A percentile compares a stretch with the other conserved stretches of the same genome.
phyloP scores from a whole-genome alignment of 1,284 basidiomycete genomes.

The Trichosporon inkin region DNA sequence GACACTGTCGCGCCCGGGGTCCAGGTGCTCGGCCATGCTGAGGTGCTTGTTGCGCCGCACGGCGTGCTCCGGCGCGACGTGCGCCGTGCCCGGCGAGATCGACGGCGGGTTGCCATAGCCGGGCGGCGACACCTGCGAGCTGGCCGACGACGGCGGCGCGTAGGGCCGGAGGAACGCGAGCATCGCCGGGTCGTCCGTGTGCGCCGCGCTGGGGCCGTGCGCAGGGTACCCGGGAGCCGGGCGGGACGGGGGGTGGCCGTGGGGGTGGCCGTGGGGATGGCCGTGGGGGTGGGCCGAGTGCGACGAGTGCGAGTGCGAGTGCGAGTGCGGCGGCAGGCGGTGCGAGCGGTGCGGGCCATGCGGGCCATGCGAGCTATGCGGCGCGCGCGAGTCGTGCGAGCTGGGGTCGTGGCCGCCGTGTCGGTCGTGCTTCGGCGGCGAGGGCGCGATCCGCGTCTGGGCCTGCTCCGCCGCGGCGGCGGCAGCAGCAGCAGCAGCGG shows the following conservation, averaged over 20 bases:
- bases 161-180: background rate
- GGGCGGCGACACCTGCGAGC: constrained; percentile 2
- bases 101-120: constrained; percentile 1
- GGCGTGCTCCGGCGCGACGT: background rate
- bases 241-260: no score
- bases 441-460: background rate
- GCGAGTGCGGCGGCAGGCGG: background rate
- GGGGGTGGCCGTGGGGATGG: no score
- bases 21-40: constrained; percentile 31
- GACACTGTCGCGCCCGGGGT: constrained; percentile 23
- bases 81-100: background rate
- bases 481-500: background rate
- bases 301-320: background rate
- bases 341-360: background rate
- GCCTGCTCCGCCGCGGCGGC: background rate
- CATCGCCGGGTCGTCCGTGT: background rate
- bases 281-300: no score
- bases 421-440: background rate
- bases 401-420: background rate
- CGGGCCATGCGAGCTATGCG: background rate
- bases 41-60: constrained; percentile 17
- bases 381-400: background rate
- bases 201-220: background rate
- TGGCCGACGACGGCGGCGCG: background rate
- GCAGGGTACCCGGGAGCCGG: no score